These are phyloP conservation scores for Metschnikowia amazonensis DNA, from an alignment of 805 yeast genomes.

Conservation along the genomic window DNA sequence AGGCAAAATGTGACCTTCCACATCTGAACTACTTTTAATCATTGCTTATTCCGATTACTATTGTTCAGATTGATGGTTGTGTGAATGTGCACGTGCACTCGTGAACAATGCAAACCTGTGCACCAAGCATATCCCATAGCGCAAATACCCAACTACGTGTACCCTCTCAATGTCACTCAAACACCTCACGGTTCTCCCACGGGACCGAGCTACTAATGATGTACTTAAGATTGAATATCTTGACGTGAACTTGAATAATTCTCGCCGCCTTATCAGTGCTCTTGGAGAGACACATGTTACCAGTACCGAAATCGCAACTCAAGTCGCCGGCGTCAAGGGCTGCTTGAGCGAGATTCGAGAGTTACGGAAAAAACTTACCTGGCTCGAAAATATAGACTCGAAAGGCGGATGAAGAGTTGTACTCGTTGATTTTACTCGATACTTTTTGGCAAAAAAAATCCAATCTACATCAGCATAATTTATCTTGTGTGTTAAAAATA, in stretches of 20 bases:
- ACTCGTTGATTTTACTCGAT: neutral
- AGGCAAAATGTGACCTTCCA: no score
- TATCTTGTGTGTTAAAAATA: neutral
- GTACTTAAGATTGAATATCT: conserved; percentile 33
- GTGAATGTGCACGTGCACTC: neutral
- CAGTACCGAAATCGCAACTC: conserved; percentile 1
- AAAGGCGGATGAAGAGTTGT: neutral
- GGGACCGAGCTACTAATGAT: conserved; percentile 30
- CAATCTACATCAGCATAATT: neutral
- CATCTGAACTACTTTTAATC: neutral
- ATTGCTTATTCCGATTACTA: neutral
- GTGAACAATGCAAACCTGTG: neutral
- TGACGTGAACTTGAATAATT: conserved; percentile 36
- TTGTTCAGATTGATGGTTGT: neutral
- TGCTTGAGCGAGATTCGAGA: conserved; percentile 10
- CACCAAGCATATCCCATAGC: no score
- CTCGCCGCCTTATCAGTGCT: conserved; percentile 29
- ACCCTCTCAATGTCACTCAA: conserved; percentile 17
- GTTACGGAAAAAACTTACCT: conserved; percentile 11
- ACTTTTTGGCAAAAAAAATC: no score
- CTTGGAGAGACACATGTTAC: conserved; percentile 14
- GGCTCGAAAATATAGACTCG: conserved; percentile 12
- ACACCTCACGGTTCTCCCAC: conserved; percentile 31
- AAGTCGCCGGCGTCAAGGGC: conserved; percentile 7
- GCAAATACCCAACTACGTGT: neutral